phyloP scores from a whole-genome alignment of 441 rosid genomes.

The Populus hybrid region DNA sequence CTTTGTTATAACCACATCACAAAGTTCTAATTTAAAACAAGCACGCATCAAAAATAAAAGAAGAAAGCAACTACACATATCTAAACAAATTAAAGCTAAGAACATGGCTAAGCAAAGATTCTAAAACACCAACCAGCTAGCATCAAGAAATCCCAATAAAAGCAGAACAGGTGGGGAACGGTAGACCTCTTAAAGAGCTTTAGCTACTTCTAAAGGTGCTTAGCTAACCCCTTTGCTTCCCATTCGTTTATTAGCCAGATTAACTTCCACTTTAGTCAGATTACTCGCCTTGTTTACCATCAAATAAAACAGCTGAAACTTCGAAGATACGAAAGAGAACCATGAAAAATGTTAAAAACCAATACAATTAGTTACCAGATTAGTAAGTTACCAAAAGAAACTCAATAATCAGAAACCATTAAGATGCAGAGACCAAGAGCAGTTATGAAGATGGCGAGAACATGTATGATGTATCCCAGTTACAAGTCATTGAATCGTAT shows the following conservation, averaged over 20 bases:
- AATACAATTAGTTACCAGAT: constrained; percentile 1
- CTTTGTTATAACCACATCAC: constrained; percentile 16
- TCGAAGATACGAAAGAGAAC: not conserved
- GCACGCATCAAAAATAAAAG: not conserved
- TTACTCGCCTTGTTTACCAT: not conserved
- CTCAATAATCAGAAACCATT: not conserved
- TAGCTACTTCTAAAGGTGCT: not conserved
- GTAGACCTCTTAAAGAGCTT: not conserved
- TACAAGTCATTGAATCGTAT: not conserved
- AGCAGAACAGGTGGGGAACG: not conserved
- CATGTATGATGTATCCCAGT: not conserved
- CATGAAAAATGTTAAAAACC: not conserved
- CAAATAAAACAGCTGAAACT: constrained; percentile 1
- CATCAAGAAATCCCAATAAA: not conserved
- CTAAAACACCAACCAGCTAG: not conserved
- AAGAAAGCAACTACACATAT: constrained; percentile 4
- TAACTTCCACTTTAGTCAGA: not conserved
- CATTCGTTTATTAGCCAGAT: not conserved
- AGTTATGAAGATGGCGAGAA: not conserved
- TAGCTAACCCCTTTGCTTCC: not conserved
- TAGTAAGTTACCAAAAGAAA: not conserved
- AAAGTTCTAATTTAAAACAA: not conserved
- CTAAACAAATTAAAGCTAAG: constrained; percentile 5
- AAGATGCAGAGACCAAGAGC: not conserved
- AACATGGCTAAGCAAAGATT: not conserved